Evolutionary conservation across 345 rosid genomes (phyloP).

Genomic region (Eucalyptus curtisii): DNA sequence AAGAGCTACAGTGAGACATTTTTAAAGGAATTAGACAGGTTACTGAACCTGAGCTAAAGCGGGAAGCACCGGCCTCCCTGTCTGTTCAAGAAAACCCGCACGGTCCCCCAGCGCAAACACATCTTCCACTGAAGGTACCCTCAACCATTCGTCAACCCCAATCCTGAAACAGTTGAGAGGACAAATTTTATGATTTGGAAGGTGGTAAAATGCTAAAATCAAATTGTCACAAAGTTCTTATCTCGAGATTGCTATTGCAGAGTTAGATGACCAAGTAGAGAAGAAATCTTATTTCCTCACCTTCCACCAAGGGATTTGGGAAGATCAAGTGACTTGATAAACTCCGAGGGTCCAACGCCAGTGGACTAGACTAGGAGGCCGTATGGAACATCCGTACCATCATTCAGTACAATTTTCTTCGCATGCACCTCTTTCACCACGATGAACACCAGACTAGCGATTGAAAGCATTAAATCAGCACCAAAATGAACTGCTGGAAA

Average conservation of each 20-base stretch:
- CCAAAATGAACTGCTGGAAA: background rate
- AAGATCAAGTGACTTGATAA: constrained; percentile 37
- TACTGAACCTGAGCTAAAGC: constrained; percentile 50
- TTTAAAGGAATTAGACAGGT: background rate
- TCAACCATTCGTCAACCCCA: constrained; percentile 47
- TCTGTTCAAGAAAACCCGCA: constrained; percentile 60
- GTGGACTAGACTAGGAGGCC: constrained; percentile 93
- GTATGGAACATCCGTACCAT: constrained; percentile 61
- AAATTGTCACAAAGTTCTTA: background rate
- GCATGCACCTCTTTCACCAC: constrained; percentile 49
- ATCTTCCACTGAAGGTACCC: constrained; percentile 49
- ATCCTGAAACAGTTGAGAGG: constrained; percentile 18
- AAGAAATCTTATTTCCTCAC: constrained; percentile 2
- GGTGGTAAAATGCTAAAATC: background rate
- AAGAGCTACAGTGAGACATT: background rate
- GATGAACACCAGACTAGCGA: constrained; percentile 28
- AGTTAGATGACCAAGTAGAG: background rate
- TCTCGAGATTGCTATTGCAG: background rate
- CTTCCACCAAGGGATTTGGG: constrained; percentile 65
- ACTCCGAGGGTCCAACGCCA: constrained; percentile 76
- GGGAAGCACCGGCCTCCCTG: constrained; percentile 57
- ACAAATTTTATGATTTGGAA: background rate
- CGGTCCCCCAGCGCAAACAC: constrained; percentile 62
- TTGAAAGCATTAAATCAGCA: background rate
- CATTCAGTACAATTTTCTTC: constrained; percentile 36